phyloP scores from a whole-genome alignment of 768 basidiomycete genomes.

The Dacryopinax spathularia region DNA sequence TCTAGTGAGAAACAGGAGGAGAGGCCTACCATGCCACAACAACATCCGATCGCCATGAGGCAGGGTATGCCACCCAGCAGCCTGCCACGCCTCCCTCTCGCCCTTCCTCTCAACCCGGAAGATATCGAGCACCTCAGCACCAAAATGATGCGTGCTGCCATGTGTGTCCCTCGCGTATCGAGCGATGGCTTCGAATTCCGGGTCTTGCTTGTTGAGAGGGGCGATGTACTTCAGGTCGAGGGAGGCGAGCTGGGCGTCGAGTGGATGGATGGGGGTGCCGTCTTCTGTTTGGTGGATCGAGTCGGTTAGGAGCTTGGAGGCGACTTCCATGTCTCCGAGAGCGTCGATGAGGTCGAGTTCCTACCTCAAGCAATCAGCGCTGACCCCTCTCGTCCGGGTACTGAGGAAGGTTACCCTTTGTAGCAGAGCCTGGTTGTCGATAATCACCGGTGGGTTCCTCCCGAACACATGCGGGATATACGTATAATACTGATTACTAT shows the following conservation, averaged over 20 bases:
- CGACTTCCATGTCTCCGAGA: constrained; percentile 53
- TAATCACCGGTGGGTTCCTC: constrained; percentile 33
- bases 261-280: constrained; percentile 39
- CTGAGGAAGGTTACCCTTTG: constrained; percentile 26
- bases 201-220: constrained; percentile 28
- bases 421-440: constrained; percentile 27
- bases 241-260: constrained; percentile 42
- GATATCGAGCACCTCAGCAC: constrained; percentile 32
- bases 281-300: constrained; percentile 27
- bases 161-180: constrained; percentile 42
- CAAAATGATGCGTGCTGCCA: constrained; percentile 40
- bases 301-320: constrained; percentile 39
- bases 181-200: constrained; percentile 37
- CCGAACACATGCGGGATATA: constrained; percentile 52
- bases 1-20: neutral
- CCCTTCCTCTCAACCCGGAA: constrained; percentile 38
- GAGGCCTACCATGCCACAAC: constrained; percentile 37
- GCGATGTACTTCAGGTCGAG: constrained; percentile 40
- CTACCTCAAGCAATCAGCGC: constrained; percentile 17
- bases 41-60: constrained; percentile 38
- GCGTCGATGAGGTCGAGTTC: constrained; percentile 52
- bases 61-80: constrained; percentile 33
- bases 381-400: neutral
- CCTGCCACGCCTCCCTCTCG: constrained; percentile 31
- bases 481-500: constrained; percentile 46